A percentile compares a stretch with the other conserved stretches of the same genome.
phyloP scores from a whole-genome alignment of 2,329 filamentous ascomycete species.

The Aspergillus fischeri region DNA sequence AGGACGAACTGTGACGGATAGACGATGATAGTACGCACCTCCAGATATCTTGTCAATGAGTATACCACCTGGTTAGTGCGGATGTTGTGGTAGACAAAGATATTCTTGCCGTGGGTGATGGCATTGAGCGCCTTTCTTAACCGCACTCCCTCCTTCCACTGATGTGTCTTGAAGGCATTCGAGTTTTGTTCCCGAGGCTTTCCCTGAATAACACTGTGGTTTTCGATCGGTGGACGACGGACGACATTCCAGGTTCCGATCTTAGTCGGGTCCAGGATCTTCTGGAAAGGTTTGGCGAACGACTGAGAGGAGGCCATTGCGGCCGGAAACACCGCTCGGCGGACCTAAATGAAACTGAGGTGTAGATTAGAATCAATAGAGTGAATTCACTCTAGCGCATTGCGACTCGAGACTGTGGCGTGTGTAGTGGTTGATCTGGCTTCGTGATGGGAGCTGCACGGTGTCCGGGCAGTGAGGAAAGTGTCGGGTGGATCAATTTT shows the following conservation, averaged over 20 bases:
- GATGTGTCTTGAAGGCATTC: constrained; percentile 40
- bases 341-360: constrained; percentile 2
- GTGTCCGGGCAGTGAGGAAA: constrained; percentile 8
- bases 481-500: constrained; percentile 32
- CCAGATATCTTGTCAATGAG: constrained; percentile 53
- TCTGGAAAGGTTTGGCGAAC: constrained; percentile 26
- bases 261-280: constrained; percentile 39
- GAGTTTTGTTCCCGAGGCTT: constrained; percentile 35
- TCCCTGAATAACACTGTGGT: constrained; percentile 39
- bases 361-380: constrained; percentile 3
- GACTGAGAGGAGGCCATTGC: constrained; percentile 32
- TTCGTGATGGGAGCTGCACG: constrained; percentile 5
- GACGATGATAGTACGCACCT: constrained; percentile 40
- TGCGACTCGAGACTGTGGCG: constrained; percentile 6
- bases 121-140: constrained; percentile 45
- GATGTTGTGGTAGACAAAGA: constrained; percentile 60
- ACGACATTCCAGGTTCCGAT: constrained; percentile 35
- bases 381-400: constrained; percentile 17
- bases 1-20: not conserved
- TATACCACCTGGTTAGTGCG: constrained; percentile 63
- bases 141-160: constrained; percentile 35
- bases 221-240: constrained; percentile 33
- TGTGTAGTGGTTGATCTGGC: constrained; percentile 12
- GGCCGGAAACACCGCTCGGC: constrained; percentile 22
- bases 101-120: constrained; percentile 53